A percentile compares a stretch with the other conserved stretches of the same genome.
These are phyloP conservation scores for Crotalaria pallida DNA, from an alignment of 306 rosid species.

Conservation along the genomic window DNA sequence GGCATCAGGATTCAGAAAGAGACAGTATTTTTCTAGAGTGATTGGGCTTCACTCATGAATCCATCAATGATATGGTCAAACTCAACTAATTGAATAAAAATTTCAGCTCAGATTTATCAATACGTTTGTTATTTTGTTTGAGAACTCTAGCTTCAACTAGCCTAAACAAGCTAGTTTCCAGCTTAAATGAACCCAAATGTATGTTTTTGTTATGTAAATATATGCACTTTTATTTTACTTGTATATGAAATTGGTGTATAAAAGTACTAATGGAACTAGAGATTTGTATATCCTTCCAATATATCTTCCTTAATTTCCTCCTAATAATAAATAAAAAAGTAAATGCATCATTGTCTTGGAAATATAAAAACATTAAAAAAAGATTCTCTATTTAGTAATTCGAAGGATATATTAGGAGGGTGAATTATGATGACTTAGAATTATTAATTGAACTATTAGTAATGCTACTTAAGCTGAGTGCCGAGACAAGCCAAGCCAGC, in stretches of 20 bases:
- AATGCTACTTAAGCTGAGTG: not conserved
- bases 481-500: slow-evolving; percentile 3
- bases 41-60: not conserved
- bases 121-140: not conserved
- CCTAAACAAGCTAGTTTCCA: not conserved
- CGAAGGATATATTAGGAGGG: too few species aligned
- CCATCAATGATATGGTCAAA: slow-evolving; percentile 1
- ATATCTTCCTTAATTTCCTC: too few species aligned
- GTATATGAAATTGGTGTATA: not conserved
- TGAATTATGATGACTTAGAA: too few species aligned
- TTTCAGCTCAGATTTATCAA: not conserved
- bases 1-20: not conserved
- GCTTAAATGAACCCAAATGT: not conserved
- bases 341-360: too few species aligned
- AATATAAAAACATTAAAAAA: too few species aligned
- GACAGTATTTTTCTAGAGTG: not conserved
- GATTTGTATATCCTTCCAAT: too few species aligned
- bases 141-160: not conserved
- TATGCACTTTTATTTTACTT: not conserved
- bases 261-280: too few species aligned
- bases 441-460: not conserved
- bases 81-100: not conserved
- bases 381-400: too few species aligned
- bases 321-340: not conserved
- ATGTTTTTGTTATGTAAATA: not conserved